Evolutionary conservation across 2,329 filamentous ascomycete genomes (phyloP), one percentile per base, ranked within the genome.

Genomic region (Calycina marina): DNA sequence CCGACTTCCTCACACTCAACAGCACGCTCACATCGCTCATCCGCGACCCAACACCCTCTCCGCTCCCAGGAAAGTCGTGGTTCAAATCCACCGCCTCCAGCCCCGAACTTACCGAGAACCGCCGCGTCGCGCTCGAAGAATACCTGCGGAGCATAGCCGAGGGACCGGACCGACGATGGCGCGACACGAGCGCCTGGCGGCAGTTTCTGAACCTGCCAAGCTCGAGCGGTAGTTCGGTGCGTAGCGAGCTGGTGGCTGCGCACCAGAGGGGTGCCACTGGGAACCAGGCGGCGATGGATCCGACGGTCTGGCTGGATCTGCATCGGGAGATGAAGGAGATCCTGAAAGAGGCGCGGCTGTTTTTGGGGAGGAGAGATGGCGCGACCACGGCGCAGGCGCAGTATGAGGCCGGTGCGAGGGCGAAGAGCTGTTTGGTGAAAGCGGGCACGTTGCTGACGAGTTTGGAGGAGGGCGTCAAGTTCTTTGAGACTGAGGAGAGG

Each of bases 31-130:
- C 63, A 13, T 58, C 65, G 25, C 60, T 72, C 30, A 67, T 76
- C 35, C 72, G 73, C 45, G 50, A 61, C 14, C 54, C 77, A 13
- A 80, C 82, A 5, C 82, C 82, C 0, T 60, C 62, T 1, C 59
- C 77, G 0, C 62, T 88, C 4, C 82, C 82, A 0, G 60, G 59
- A 10, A 90, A 90, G 52, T 73, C 75, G 28, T 90, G 80, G 80
- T 70, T 88, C 50, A 71, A 76, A 38, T 73, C 72, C 6, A 86
- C 81, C 3, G 63, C 81, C 32, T 69, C 65, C 34, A 81, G 73
- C 6, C 63, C 76, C 13, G 69, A 76, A 30, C 65, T 84, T 27
- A 77, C 81, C 15, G 77, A 82, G 50, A 59, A 72, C 40, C 73
- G 82, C n/a, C 72, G 81, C 26, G 48, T 56, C 9, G 73, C 65